Evolutionary conservation across 331 rosid species (phyloP).

Genomic region (Malus hybrid): DNA sequence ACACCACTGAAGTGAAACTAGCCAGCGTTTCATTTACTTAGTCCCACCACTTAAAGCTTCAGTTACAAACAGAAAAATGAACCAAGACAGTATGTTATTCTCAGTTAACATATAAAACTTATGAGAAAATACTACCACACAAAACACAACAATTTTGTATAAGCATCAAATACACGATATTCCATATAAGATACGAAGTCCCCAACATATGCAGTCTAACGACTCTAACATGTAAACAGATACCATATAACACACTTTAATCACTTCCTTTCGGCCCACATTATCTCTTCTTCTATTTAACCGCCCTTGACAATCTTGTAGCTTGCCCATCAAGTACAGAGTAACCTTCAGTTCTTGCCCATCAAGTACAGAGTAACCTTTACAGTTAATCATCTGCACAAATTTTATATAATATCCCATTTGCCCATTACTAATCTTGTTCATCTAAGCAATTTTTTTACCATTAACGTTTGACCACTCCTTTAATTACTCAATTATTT

Average conservation of each 20-base stretch:
- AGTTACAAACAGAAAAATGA: slow-evolving; percentile 18
- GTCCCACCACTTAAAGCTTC: slow-evolving; percentile 19
- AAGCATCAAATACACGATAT: too few species aligned
- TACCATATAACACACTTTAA: too few species aligned
- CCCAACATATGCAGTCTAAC: too few species aligned
- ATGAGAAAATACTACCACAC: background rate
- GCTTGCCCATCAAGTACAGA: too few species aligned
- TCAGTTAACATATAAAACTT: background rate
- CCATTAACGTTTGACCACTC: too few species aligned
- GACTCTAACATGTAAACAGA: too few species aligned
- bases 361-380: background rate
- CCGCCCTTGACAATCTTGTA: too few species aligned
- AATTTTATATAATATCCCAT: background rate
- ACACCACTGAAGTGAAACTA: slow-evolving; percentile 18
- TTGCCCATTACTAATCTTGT: background rate
- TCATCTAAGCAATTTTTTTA: background rate
- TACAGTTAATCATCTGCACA: background rate
- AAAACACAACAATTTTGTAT: background rate
- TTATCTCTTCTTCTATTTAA: background rate
- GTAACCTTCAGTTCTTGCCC: too few species aligned
- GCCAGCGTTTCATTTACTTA: slow-evolving; percentile 21
- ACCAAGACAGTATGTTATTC: slow-evolving; percentile 5
- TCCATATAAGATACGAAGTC: too few species aligned
- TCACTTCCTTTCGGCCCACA: too few species aligned
- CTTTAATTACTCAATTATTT: background rate